Percentiles rank a stretch among this genome's conserved stretches.
Evolutionary conservation across 345 rosid species (phyloP).

Genomic region (Salix brachista): DNA sequence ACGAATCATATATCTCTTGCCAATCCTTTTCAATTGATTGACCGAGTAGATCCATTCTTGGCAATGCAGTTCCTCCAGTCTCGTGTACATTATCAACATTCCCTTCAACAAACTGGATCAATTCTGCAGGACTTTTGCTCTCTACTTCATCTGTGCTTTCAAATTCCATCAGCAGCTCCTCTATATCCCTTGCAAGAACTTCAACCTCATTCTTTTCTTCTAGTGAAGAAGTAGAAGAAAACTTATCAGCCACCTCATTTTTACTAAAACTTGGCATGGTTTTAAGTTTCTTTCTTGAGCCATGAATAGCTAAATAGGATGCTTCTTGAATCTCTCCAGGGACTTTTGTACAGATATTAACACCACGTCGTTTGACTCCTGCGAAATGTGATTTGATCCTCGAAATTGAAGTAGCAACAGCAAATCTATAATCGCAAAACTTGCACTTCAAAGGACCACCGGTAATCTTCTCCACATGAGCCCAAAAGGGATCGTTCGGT

Average conservation of each 20-base stretch:
- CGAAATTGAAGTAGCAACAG: not conserved
- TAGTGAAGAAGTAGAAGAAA: not conserved
- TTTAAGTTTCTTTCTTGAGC: not conserved
- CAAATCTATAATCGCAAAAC: conserved; percentile 2
- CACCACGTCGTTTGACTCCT: not conserved
- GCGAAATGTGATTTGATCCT: conserved; percentile 7
- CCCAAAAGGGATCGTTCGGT: conserved; percentile 2
- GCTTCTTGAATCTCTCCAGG: not conserved
- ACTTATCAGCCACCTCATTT: not conserved
- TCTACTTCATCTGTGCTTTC: not conserved
- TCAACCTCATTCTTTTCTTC: not conserved
- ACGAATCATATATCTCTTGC: not conserved
- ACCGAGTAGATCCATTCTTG: not conserved
- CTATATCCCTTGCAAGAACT: not conserved
- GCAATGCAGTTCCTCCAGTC: not conserved
- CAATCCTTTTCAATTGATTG: not conserved
- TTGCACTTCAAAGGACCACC: not conserved
- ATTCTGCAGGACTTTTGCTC: not conserved
- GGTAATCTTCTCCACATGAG: not conserved
- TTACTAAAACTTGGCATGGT: not conserved
- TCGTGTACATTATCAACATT: not conserved
- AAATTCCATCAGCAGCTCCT: not conserved
- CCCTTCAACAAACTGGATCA: not conserved
- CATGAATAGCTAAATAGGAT: not conserved
- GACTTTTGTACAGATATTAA: conserved; percentile 3